A percentile compares a stretch with the other conserved stretches of the same genome.
These are phyloP conservation scores for Noccaea bulbosa DNA, from an alignment of 345 rosid genomes.

Conservation along the genomic window DNA sequence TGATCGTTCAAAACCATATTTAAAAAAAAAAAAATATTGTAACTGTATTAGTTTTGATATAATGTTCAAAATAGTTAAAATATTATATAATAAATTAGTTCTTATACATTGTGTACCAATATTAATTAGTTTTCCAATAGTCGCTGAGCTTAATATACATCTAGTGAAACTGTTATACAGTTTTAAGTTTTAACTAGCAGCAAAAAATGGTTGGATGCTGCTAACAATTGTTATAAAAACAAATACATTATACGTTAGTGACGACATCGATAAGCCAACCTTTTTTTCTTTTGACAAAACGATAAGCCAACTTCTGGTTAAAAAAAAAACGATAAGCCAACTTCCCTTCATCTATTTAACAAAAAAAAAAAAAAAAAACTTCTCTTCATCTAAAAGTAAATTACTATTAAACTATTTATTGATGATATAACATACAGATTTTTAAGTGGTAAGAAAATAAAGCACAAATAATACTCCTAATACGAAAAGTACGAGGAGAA, in stretches of 20 bases:
- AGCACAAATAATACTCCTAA: not conserved
- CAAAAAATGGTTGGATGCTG: not conserved
- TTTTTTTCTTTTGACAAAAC: not conserved
- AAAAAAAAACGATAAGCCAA: no score
- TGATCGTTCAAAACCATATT: not conserved
- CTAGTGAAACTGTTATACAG: not conserved
- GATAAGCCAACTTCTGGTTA: constrained; percentile 5
- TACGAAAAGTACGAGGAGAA: constrained; percentile 19
- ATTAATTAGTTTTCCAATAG: not conserved
- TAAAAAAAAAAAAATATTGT: no score
- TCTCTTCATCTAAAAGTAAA: not conserved
- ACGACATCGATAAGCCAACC: no score
- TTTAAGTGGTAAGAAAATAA: not conserved
- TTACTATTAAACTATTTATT: not conserved
- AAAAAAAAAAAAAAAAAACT: no score
- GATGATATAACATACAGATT: constrained; percentile 10
- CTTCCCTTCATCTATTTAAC: no score
- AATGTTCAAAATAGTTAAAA: not conserved
- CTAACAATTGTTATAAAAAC: not conserved
- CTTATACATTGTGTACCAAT: not conserved
- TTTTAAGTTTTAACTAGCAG: constrained; percentile 14
- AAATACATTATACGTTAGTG: not conserved
- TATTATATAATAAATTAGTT: not conserved
- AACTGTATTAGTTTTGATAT: not conserved
- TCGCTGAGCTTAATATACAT: constrained; percentile 11